These are phyloP conservation scores for Clarkia xantiana DNA, from an alignment of 345 rosid genomes.

Conservation along the genomic window DNA sequence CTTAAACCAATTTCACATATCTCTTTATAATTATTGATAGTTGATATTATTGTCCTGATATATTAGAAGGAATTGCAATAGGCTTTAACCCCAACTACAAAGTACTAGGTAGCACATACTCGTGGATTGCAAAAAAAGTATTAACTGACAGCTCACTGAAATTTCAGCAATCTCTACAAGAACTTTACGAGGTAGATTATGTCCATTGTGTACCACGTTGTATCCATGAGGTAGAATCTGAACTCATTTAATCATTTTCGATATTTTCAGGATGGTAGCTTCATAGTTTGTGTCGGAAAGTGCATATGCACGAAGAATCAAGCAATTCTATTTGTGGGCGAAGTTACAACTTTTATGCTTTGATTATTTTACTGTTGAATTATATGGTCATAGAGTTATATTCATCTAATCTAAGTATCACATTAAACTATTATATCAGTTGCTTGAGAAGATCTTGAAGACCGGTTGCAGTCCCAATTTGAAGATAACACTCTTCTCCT, in stretches of 20 bases:
- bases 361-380: too few relatives aligned
- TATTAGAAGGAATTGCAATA: constrained; percentile 82
- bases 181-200: constrained; percentile 56
- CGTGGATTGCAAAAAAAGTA: constrained; percentile 91
- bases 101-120: constrained; percentile 88
- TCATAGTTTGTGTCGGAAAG: too few relatives aligned
- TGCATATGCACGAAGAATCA: too few relatives aligned
- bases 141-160: constrained; percentile 78
- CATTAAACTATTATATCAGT: too few relatives aligned
- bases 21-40: not conserved
- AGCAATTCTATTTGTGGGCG: too few relatives aligned
- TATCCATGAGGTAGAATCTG: not conserved
- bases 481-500: too few relatives aligned
- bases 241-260: constrained; percentile 4
- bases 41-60: constrained; percentile 1
- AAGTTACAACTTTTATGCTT: too few relatives aligned
- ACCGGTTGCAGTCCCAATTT: too few relatives aligned
- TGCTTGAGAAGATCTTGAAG: too few relatives aligned
- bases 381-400: too few relatives aligned
- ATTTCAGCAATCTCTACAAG: constrained; percentile 54
- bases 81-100: constrained; percentile 69
- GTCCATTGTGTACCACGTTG: not conserved
- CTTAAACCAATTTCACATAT: constrained; percentile 5
- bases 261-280: constrained; percentile 58
- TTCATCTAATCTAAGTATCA: too few relatives aligned